Conservation (phyloP, 176 grass and related monocot genomes). For the Carex myosuroides region DNA sequence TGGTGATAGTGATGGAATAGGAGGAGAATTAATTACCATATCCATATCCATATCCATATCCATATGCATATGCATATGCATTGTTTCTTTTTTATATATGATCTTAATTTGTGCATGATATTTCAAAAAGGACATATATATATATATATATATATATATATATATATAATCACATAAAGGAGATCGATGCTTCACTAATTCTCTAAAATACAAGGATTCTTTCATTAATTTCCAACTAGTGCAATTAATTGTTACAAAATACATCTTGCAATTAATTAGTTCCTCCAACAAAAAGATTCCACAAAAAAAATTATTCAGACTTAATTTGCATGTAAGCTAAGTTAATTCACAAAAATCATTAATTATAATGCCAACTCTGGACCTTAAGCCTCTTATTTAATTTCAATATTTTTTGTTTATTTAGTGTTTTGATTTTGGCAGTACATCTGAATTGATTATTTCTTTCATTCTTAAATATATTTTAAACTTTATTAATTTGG, state of each 20-base stretch:
- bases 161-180: background rate
- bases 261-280: background rate
- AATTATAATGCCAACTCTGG: too few relatives aligned
- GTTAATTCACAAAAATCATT: too few relatives aligned
- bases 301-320: background rate
- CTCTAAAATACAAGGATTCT: background rate
- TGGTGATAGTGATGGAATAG: background rate
- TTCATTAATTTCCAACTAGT: background rate
- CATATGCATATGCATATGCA: background rate
- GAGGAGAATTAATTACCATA: background rate
- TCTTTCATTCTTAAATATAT: too few relatives aligned
- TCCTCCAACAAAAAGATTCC: background rate
- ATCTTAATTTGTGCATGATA: too few relatives aligned
- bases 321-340: background rate
- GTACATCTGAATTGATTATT: too few relatives aligned
- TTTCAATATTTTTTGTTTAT: too few relatives aligned
- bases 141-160: too few relatives aligned
- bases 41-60: background rate
- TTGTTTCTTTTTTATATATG: background rate
- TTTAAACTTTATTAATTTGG: too few relatives aligned
- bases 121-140: background rate
- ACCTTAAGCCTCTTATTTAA: too few relatives aligned
- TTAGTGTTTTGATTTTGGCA: too few relatives aligned
- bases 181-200: background rate
- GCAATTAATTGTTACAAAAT: too few relatives aligned